Evolutionary conservation across 257 asterid species (phyloP).

Genomic region (Solanum sparsipilum): DNA sequence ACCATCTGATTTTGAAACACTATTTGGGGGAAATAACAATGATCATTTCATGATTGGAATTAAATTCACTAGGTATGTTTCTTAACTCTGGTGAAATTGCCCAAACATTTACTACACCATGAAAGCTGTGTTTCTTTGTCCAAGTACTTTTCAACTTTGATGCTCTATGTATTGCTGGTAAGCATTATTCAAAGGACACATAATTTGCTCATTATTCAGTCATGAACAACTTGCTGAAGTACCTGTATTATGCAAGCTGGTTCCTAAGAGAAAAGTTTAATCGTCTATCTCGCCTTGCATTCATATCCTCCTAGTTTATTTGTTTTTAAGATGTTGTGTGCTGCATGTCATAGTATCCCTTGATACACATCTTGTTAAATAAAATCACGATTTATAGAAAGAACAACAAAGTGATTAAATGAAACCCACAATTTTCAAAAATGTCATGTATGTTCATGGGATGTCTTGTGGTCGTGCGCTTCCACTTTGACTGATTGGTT

Average conservation of each 20-base stretch:
- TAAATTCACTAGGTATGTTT: slow-evolving; percentile 67
- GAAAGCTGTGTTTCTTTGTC: slow-evolving; percentile 6
- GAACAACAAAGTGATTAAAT: neutral
- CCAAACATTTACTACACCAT: neutral
- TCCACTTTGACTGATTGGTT: neutral
- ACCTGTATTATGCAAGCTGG: neutral
- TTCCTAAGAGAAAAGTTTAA: neutral
- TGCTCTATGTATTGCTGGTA: neutral
- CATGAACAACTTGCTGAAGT: neutral
- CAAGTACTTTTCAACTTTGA: neutral
- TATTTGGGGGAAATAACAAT: slow-evolving; percentile 64
- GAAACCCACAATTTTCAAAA: neutral
- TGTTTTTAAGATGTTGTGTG: neutral
- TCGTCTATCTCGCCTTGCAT: neutral
- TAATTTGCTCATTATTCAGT: neutral
- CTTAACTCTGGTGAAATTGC: neutral
- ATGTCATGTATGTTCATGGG: neutral
- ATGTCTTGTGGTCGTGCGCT: neutral
- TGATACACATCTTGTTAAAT: neutral
- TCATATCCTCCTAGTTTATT: neutral
- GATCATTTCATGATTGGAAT: slow-evolving; percentile 88
- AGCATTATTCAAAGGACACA: neutral
- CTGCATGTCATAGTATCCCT: neutral
- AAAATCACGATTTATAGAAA: neutral
- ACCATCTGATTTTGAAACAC: slow-evolving; percentile 70